Evolutionary conservation across 2,329 filamentous ascomycete species (phyloP).

Genomic region (Microdochium nivale): DNA sequence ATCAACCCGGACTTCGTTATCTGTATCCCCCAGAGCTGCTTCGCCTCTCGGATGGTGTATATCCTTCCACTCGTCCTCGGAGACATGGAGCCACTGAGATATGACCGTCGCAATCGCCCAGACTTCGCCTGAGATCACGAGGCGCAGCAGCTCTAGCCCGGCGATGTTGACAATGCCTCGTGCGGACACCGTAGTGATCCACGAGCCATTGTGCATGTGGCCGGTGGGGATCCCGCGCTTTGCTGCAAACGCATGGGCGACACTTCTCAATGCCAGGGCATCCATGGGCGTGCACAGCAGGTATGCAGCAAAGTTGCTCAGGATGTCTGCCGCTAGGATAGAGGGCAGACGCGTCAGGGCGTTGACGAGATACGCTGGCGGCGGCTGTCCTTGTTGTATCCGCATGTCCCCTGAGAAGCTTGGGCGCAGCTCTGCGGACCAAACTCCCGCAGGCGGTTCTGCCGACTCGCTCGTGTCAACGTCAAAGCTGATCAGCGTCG

Average conservation of each 20-base stretch:
- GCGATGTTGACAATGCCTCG: slow-evolving; percentile 35
- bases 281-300: slow-evolving; percentile 38
- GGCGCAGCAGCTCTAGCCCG: slow-evolving; percentile 33
- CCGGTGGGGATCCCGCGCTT: slow-evolving; percentile 26
- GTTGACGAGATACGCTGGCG: slow-evolving; percentile 29
- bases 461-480: slow-evolving; percentile 47
- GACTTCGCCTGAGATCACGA: slow-evolving; percentile 33
- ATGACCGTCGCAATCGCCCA: slow-evolving; percentile 33
- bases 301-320: slow-evolving; percentile 33
- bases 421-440: slow-evolving; percentile 50
- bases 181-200: slow-evolving; percentile 27
- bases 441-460: slow-evolving; percentile 41
- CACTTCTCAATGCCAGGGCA: slow-evolving; percentile 31
- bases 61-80: slow-evolving; percentile 34
- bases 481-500: slow-evolving; percentile 52
- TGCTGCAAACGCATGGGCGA: slow-evolving; percentile 33
- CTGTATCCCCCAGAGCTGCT: neutral
- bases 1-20: neutral
- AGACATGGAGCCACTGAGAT: slow-evolving; percentile 29
- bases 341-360: slow-evolving; percentile 42
- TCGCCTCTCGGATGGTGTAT: slow-evolving; percentile 16
- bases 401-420: slow-evolving; percentile 26
- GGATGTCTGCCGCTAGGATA: slow-evolving; percentile 34
- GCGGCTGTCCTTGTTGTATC: slow-evolving; percentile 6
- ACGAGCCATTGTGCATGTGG: slow-evolving; percentile 29